These are phyloP conservation scores for Pestalotiopsis sp. DNA, from an alignment of 2,329 filamentous ascomycete species.

Conservation along the genomic window DNA sequence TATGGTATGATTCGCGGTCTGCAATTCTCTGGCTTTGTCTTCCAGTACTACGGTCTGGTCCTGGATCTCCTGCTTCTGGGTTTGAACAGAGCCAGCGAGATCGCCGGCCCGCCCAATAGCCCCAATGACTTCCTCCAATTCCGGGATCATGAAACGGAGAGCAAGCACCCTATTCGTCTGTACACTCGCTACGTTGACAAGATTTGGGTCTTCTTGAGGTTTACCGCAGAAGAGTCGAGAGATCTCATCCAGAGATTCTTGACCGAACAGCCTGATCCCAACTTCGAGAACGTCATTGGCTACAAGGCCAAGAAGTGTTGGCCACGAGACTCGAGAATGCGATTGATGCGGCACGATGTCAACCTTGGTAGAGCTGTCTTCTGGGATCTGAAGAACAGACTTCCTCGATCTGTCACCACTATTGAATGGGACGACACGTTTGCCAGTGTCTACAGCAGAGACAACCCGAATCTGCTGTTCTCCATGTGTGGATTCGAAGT, in stretches of 20 bases:
- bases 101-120: constrained; percentile 88
- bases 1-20: constrained; percentile 98
- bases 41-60: constrained; percentile 97
- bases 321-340: constrained; percentile 97
- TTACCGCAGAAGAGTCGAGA: constrained; percentile 89
- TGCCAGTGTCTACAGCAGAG: constrained; percentile 94
- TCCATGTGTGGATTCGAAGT: constrained; percentile 99
- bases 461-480: constrained; percentile 96
- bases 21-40: constrained; percentile 97
- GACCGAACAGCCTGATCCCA: constrained; percentile 96
- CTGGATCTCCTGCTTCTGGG: constrained; percentile 91
- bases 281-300: constrained; percentile 98
- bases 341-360: constrained; percentile 97
- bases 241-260: constrained; percentile 97
- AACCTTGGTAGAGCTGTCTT: constrained; percentile 97
- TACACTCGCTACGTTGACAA: constrained; percentile 98
- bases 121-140: constrained; percentile 99
- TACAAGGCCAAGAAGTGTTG: constrained; percentile 99
- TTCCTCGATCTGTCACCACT: constrained; percentile 92
- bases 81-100: constrained; percentile 94
- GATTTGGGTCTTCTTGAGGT: constrained; percentile 97
- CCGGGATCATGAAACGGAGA: constrained; percentile 89
- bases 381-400: constrained; percentile 97
- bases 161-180: constrained; percentile 91
- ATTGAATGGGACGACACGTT: constrained; percentile 99